Conservation (phyloP, 2,329 filamentous ascomycete genomes). For the Ophidiomyces ophidiicola region DNA sequence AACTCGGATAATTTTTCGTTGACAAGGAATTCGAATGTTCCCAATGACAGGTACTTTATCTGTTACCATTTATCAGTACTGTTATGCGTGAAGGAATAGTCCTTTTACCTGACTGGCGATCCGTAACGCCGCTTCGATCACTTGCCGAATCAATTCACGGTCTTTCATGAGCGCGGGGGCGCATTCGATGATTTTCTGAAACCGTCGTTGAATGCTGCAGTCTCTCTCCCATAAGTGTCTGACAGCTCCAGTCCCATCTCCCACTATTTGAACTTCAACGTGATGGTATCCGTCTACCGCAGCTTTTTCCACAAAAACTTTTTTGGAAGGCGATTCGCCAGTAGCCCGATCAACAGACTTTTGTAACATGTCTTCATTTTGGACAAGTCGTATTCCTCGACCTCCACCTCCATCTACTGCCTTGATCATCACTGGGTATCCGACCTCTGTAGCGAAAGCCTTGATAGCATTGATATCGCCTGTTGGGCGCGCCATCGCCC, state of each 20-base stretch:
- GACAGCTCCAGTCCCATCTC: slow-evolving; percentile 42
- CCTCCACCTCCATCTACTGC: slow-evolving; percentile 54
- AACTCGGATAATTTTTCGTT: slow-evolving; percentile 39
- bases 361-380: slow-evolving; percentile 33
- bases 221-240: slow-evolving; percentile 49
- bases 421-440: slow-evolving; percentile 50
- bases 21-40: slow-evolving; percentile 54
- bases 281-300: slow-evolving; percentile 50
- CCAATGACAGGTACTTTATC: slow-evolving; percentile 46
- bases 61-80: slow-evolving; percentile 17
- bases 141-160: slow-evolving; percentile 35
- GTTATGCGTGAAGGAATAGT: neutral
- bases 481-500: slow-evolving; percentile 38
- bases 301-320: slow-evolving; percentile 50
- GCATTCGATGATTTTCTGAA: slow-evolving; percentile 50
- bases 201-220: slow-evolving; percentile 48
- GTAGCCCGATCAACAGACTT: slow-evolving; percentile 38
- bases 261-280: slow-evolving; percentile 50
- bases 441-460: slow-evolving; percentile 46
- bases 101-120: slow-evolving; percentile 38
- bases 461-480: slow-evolving; percentile 32
- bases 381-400: slow-evolving; percentile 46
- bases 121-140: slow-evolving; percentile 43
- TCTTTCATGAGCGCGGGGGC: slow-evolving; percentile 43
- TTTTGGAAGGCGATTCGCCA: slow-evolving; percentile 46